A percentile compares a stretch with the other conserved stretches of the same genome.
Conservation (phyloP, 768 basidiomycete genomes). For the Sarcodon sp. region DNA sequence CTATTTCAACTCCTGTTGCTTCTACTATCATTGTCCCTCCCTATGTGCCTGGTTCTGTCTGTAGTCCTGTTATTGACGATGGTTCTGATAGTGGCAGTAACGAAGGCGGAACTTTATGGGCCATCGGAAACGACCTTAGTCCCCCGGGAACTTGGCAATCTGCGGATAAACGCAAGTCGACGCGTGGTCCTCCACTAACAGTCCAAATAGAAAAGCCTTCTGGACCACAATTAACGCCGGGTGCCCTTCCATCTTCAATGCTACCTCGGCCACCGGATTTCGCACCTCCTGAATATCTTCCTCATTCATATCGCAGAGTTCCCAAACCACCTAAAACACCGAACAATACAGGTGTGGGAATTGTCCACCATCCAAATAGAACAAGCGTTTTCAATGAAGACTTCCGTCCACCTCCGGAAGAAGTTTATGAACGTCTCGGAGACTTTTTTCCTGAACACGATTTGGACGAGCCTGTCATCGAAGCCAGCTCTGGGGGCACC, state of each 20-base stretch:
- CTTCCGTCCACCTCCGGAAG: constrained; percentile 80
- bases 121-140: constrained; percentile 7
- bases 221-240: constrained; percentile 3
- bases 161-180: not conserved
- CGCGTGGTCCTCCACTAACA: constrained; percentile 9
- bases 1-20: not conserved
- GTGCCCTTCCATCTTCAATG: no score
- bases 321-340: not conserved
- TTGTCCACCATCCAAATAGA: constrained; percentile 11
- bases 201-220: constrained; percentile 13
- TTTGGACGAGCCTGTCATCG: constrained; percentile 91
- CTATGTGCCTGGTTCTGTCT: constrained; percentile 3
- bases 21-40: constrained; percentile 1
- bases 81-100: constrained; percentile 33
- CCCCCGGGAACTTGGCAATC: not conserved
- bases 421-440: constrained; percentile 85
- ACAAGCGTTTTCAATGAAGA: constrained; percentile 17
- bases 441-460: constrained; percentile 95
- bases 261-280: constrained; percentile 9
- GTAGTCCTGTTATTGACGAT: constrained; percentile 16
- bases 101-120: constrained; percentile 32
- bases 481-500: constrained; percentile 67
- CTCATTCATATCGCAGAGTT: not conserved
- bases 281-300: constrained; percentile 9
- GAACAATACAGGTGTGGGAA: constrained; percentile 1